These are phyloP conservation scores for Microbotryomycetes sp. DNA, from an alignment of 1,284 basidiomycete species.

Conservation along the genomic window DNA sequence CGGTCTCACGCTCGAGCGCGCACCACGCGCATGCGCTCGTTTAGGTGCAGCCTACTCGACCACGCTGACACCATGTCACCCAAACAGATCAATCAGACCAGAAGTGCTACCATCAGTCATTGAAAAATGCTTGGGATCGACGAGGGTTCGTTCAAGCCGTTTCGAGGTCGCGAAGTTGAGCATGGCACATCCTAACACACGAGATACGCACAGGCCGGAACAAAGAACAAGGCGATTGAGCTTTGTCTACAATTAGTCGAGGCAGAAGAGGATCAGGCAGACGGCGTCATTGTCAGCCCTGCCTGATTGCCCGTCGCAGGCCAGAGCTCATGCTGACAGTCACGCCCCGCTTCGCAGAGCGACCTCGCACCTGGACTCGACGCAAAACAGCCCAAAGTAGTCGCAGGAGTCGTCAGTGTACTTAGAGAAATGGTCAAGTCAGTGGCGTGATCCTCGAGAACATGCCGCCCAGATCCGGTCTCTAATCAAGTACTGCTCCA, in stretches of 20 bases:
- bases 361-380: slow-evolving; percentile 76
- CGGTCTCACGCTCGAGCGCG: too few relatives aligned
- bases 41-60: not conserved
- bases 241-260: slow-evolving; percentile 85
- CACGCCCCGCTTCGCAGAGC: slow-evolving; percentile 50
- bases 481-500: not conserved
- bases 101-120: slow-evolving; percentile 80
- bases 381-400: slow-evolving; percentile 92
- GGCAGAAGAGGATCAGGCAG: slow-evolving; percentile 73
- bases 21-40: not conserved
- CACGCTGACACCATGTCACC: not conserved
- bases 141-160: slow-evolving; percentile 19
- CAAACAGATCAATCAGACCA: slow-evolving; percentile 47
- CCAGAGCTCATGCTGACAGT: not conserved
- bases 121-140: slow-evolving; percentile 89
- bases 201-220: slow-evolving; percentile 63
- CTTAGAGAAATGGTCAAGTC: slow-evolving; percentile 70
- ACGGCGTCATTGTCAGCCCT: slow-evolving; percentile 71
- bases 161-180: not conserved
- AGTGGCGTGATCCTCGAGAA: too few relatives aligned
- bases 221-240: slow-evolving; percentile 83
- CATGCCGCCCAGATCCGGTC: too few relatives aligned
- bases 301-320: too few relatives aligned
- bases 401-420: slow-evolving; percentile 69
- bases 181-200: too few relatives aligned